Percentiles rank a stretch among this genome's conserved stretches.
These are phyloP conservation scores for Alternaria ventricosa DNA, from an alignment of 2,329 filamentous ascomycete genomes.

Conservation along the genomic window DNA sequence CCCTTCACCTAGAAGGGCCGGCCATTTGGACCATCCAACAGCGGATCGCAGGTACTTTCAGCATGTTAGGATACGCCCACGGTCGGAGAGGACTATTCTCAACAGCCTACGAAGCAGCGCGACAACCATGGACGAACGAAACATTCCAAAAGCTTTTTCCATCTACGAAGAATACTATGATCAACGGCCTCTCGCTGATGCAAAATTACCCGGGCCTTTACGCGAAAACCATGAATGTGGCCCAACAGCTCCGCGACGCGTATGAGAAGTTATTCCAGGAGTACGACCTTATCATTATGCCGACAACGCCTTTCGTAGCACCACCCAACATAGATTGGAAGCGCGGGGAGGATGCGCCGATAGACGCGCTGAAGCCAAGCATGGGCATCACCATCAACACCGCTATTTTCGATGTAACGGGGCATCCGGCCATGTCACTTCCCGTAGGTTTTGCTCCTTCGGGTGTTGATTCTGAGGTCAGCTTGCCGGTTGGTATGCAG, in stretches of 20 bases:
- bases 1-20: conserved; percentile 50
- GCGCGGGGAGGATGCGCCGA: conserved; percentile 35
- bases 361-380: conserved; percentile 35
- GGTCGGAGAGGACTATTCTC: conserved; percentile 30
- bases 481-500: conserved; percentile 50
- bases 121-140: conserved; percentile 57
- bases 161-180: conserved; percentile 56
- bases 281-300: conserved; percentile 53
- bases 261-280: conserved; percentile 48
- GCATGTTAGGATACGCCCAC: conserved; percentile 45
- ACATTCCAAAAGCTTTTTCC: conserved; percentile 58
- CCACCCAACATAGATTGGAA: conserved; percentile 32
- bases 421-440: conserved; percentile 40
- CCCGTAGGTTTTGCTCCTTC: conserved; percentile 37
- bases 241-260: conserved; percentile 46
- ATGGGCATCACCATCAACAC: conserved; percentile 41
- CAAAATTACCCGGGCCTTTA: conserved; percentile 49
- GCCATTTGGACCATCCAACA: conserved; percentile 46
- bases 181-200: conserved; percentile 51
- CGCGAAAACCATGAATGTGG: conserved; percentile 51
- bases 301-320: conserved; percentile 42
- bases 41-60: conserved; percentile 52
- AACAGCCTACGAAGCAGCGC: conserved; percentile 50
- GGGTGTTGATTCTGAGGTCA: conserved; percentile 24
- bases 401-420: conserved; percentile 39